These are phyloP conservation scores for Monosporascus sp. DNA, from an alignment of 2,329 filamentous ascomycete species.

Conservation along the genomic window DNA sequence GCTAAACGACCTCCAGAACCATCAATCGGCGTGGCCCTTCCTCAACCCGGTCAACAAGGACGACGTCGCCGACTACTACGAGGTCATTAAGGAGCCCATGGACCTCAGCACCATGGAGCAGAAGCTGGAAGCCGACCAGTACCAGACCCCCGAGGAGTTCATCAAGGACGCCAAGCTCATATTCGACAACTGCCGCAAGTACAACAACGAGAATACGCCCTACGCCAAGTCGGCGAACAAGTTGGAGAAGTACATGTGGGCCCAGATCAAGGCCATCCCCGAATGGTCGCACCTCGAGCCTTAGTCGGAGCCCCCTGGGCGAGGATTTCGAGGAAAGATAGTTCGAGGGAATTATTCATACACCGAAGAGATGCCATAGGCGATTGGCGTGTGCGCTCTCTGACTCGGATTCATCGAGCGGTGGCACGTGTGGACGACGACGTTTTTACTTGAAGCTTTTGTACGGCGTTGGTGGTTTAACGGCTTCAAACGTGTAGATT, in stretches of 20 bases:
- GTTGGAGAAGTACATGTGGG: slow-evolving; percentile 92
- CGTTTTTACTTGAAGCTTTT: background rate
- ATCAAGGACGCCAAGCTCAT: slow-evolving; percentile 82
- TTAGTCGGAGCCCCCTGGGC: slow-evolving; percentile 17
- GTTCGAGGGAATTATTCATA: no score
- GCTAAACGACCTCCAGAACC: slow-evolving; percentile 92
- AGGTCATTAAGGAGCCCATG: slow-evolving; percentile 98
- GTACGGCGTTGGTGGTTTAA: background rate
- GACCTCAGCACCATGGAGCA: slow-evolving; percentile 93
- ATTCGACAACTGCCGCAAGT: slow-evolving; percentile 90
- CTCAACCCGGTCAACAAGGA: slow-evolving; percentile 88
- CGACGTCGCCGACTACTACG: slow-evolving; percentile 97
- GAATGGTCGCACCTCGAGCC: slow-evolving; percentile 74
- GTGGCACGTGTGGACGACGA: background rate
- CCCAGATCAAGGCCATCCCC: slow-evolving; percentile 82
- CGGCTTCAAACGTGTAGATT: no score
- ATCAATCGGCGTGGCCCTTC: slow-evolving; percentile 91
- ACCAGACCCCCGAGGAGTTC: slow-evolving; percentile 88
- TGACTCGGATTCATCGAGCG: no score
- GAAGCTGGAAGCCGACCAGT: slow-evolving; percentile 90
- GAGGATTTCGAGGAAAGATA: background rate
- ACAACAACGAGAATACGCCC: slow-evolving; percentile 91
- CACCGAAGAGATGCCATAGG: no score
- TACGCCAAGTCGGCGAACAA: slow-evolving; percentile 96
- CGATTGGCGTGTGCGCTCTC: no score